Evolutionary conservation across 164 flowering plant species (phyloP).

Genomic region (Nelumbo lutea): DNA sequence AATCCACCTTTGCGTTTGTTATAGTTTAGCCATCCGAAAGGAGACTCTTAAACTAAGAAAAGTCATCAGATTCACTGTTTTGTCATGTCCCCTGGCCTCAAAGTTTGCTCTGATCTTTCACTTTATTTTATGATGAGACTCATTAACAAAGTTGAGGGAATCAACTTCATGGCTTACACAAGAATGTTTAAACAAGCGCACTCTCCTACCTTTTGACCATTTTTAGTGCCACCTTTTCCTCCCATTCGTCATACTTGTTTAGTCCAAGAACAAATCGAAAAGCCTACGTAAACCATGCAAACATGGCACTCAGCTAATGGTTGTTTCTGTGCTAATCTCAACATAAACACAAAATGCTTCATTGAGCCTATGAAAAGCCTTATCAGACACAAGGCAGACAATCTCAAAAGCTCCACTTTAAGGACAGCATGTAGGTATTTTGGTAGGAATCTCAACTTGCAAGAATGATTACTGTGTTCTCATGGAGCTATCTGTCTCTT

Average conservation of each 20-base stretch:
- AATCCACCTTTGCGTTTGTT: conserved; percentile 22
- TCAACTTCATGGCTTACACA: conserved; percentile 41
- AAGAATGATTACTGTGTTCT: conserved; percentile 1
- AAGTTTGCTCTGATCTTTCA: conserved; percentile 18
- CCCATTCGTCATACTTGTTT: conserved; percentile 1
- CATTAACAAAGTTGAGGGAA: conserved; percentile 31
- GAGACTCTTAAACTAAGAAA: conserved; percentile 16
- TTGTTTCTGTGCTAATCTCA: not conserved
- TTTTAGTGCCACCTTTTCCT: conserved; percentile 15
- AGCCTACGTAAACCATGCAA: conserved; percentile 23
- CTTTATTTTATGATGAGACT: conserved; percentile 12
- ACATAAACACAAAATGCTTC: not conserved
- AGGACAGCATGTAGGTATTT: not conserved
- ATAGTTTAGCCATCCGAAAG: conserved; percentile 11
- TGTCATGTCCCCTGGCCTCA: conserved; percentile 20
- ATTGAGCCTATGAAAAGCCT: conserved; percentile 10
- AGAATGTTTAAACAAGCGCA: conserved; percentile 1
- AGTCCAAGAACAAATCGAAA: not conserved
- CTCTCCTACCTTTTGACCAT: conserved; percentile 30
- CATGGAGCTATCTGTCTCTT: not conserved
- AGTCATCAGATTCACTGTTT: conserved; percentile 1
- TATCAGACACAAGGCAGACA: conserved; percentile 6
- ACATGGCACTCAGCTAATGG: conserved; percentile 21
- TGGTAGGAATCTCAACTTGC: conserved; percentile 11
- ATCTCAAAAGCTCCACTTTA: conserved; percentile 1